Evolutionary conservation across 805 yeast species (phyloP).

Genomic region (Lachancea nothofagi): DNA sequence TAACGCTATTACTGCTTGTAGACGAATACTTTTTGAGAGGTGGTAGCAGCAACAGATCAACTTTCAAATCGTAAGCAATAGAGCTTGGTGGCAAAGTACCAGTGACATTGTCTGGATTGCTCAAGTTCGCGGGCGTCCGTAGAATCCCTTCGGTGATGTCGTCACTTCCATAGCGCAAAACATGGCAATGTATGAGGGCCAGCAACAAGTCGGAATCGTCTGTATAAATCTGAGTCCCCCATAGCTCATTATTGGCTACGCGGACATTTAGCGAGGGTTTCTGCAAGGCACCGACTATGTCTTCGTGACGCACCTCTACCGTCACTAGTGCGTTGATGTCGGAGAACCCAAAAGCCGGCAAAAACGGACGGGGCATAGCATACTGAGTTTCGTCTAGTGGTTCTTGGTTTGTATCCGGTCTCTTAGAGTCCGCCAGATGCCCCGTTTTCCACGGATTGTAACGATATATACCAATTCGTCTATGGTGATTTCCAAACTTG

Average conservation of each 20-base stretch:
- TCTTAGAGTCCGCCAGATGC: not conserved
- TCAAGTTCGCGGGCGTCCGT: conserved; percentile 39
- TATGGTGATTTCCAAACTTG: conserved; percentile 15
- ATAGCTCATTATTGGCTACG: conserved; percentile 48
- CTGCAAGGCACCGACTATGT: conserved; percentile 26
- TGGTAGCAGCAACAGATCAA: conserved; percentile 53
- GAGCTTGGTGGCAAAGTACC: conserved; percentile 25
- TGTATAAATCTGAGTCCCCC: conserved; percentile 93
- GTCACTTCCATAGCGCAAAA: too few relatives aligned
- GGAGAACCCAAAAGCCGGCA: conserved; percentile 21
- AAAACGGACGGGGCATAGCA: conserved; percentile 22
- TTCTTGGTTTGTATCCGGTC: not conserved
- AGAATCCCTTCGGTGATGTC: too few relatives aligned
- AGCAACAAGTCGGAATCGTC: conserved; percentile 87
- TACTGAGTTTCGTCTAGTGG: conserved; percentile 12
- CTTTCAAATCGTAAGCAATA: conserved; percentile 30
- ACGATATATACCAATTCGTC: conserved; percentile 15
- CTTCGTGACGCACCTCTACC: conserved; percentile 21
- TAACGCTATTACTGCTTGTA: conserved; percentile 58
- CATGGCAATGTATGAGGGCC: conserved; percentile 70
- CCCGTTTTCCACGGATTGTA: conserved; percentile 23
- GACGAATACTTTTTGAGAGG: conserved; percentile 60
- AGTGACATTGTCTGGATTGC: conserved; percentile 28
- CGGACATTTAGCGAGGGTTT: conserved; percentile 38
- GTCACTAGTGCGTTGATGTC: conserved; percentile 22